A percentile compares a stretch with the other conserved stretches of the same genome.
phyloP scores from a whole-genome alignment of 441 rosid genomes.

The Pelargonium citronellum region DNA sequence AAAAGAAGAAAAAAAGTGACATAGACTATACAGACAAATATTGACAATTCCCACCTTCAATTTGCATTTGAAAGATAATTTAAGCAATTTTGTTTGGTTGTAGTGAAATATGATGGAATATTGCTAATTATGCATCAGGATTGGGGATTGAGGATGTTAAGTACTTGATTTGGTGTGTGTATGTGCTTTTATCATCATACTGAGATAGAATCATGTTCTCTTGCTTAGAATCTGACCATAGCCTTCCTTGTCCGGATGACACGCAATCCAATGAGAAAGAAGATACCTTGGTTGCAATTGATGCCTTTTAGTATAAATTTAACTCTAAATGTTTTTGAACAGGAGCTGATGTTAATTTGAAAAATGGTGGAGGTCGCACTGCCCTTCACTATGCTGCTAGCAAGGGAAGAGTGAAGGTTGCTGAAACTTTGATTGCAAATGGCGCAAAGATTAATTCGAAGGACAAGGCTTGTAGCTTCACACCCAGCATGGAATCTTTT shows the following conservation, averaged over 20 bases:
- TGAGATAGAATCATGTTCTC: not conserved
- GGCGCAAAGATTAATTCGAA: slow-evolving; percentile 59
- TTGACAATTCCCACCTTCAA: not conserved
- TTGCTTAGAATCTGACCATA: not conserved
- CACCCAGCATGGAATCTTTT: not conserved
- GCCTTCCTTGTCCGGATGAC: not conserved
- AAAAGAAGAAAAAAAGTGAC: not conserved
- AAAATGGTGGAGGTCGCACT: slow-evolving; percentile 69
- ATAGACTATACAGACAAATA: not conserved
- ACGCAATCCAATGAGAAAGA: not conserved
- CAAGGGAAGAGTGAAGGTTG: slow-evolving; percentile 67
- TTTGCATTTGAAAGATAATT: not conserved
- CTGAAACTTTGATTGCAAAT: slow-evolving; percentile 53
- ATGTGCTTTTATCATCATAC: not conserved
- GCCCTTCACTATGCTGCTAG: slow-evolving; percentile 97
- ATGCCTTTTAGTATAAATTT: not conserved
- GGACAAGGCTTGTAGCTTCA: slow-evolving; percentile 60
- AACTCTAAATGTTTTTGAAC: slow-evolving; percentile 12
- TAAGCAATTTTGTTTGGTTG: not conserved
- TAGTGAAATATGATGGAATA: not conserved
- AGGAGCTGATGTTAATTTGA: slow-evolving; percentile 78
- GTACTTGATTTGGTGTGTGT: not conserved
- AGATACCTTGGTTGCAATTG: not conserved
- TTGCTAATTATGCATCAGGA: not conserved
- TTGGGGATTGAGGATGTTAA: not conserved